A percentile compares a stretch with the other conserved stretches of the same genome.
These are phyloP conservation scores for Coniferiporia sulphurascens DNA, from an alignment of 1,284 basidiomycete genomes.

Conservation along the genomic window DNA sequence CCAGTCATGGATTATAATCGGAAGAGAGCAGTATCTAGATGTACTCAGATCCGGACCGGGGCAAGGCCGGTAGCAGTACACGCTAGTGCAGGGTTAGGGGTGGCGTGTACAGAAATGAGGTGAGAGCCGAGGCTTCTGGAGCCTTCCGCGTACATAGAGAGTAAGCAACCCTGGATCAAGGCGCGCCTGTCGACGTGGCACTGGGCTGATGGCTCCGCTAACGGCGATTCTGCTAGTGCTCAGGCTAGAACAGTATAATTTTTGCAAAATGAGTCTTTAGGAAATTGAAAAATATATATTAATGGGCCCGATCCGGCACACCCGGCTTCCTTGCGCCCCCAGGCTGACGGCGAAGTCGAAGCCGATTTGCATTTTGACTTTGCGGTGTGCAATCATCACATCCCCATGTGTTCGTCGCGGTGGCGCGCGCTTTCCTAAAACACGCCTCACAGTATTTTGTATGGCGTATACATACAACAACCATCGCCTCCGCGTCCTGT, in stretches of 20 bases:
- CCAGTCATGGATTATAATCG: background rate
- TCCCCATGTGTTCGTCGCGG: background rate
- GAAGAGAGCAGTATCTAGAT: background rate
- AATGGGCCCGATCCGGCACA: background rate
- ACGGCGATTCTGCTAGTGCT: background rate
- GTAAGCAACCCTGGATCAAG: background rate
- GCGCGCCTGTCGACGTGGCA: background rate
- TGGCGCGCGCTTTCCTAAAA: background rate
- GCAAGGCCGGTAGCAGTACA: no score
- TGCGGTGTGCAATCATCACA: background rate
- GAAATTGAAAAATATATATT: background rate
- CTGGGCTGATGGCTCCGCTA: background rate
- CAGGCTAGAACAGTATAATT: background rate
- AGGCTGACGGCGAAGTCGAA: conserved; percentile 2
- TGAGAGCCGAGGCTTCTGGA: background rate
- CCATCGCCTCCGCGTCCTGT: background rate
- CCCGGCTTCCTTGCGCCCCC: conserved; percentile 1
- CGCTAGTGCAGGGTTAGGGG: no score
- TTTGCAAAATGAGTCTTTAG: background rate
- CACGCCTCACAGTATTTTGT: background rate
- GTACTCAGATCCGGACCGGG: background rate
- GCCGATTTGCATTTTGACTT: conserved; percentile 18
- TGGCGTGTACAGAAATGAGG: no score
- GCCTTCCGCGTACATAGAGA: background rate
- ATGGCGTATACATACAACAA: background rate